Conservation (phyloP, 2,329 filamentous ascomycete species). For the Bipolaris cookei region DNA sequence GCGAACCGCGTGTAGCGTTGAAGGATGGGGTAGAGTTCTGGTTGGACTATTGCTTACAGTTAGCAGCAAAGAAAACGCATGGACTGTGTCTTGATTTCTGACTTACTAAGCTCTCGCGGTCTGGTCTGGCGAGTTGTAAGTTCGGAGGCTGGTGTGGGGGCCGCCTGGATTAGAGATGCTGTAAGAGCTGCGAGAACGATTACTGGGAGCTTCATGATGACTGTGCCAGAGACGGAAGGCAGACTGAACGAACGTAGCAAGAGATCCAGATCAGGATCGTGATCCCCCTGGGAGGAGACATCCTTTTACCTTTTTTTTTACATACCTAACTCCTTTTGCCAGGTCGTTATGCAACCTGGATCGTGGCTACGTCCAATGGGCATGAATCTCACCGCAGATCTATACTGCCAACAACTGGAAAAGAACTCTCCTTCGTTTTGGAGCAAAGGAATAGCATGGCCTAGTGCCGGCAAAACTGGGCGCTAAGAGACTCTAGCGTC, state of each 20-base stretch:
- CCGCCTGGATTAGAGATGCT: conserved; percentile 10
- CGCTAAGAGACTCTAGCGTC: too few species aligned
- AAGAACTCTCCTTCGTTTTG: too few species aligned
- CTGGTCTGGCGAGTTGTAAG: conserved; percentile 6
- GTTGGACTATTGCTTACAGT: conserved; percentile 12
- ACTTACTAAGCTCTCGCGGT: conserved; percentile 10
- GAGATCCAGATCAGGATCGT: too few species aligned
- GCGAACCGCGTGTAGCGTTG: conserved; percentile 26
- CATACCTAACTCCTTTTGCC: not conserved
- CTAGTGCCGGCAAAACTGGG: too few species aligned
- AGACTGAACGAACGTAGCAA: not conserved
- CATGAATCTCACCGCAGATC: too few species aligned
- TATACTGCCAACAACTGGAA: too few species aligned
- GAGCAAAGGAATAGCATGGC: too few species aligned
- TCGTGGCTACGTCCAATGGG: too few species aligned
- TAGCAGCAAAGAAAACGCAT: not conserved
- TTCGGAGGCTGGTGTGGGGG: conserved; percentile 2
- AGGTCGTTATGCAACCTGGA: not conserved
- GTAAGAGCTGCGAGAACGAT: conserved; percentile 17
- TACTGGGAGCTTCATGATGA: conserved; percentile 17
- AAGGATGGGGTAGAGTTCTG: conserved; percentile 13
- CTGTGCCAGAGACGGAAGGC: not conserved
- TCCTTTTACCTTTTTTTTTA: not conserved
- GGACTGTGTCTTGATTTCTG: not conserved
- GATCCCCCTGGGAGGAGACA: not conserved